Conservation (phyloP, 1,139 yeast species). For the Hyphopichia pseudoburtonii region DNA sequence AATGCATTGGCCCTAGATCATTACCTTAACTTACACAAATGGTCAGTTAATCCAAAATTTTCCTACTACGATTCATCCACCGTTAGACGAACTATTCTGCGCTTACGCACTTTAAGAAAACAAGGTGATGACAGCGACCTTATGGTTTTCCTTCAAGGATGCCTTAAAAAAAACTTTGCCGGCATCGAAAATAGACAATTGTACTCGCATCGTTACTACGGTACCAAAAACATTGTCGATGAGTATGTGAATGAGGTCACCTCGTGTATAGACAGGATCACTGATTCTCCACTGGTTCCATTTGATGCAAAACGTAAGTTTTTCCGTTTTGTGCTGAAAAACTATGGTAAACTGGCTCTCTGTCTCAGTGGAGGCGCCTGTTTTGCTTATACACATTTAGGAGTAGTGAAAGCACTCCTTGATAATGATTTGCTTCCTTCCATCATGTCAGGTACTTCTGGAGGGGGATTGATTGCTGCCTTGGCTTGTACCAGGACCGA, state of each 20-base stretch:
- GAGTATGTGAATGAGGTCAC: slow-evolving; percentile 56
- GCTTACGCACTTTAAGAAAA: slow-evolving; percentile 38
- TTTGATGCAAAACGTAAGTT: slow-evolving; percentile 48
- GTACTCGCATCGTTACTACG: slow-evolving; percentile 74
- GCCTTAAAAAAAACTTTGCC: slow-evolving; percentile 72
- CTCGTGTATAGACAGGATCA: slow-evolving; percentile 45
- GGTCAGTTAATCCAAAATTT: slow-evolving; percentile 64
- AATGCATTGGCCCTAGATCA: slow-evolving; percentile 60
- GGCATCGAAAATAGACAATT: slow-evolving; percentile 73
- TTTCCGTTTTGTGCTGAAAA: slow-evolving; percentile 58
- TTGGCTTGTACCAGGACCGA: slow-evolving; percentile 69
- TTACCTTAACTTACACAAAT: slow-evolving; percentile 56
- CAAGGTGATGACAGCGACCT: slow-evolving; percentile 44
- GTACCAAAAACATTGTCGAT: slow-evolving; percentile 64
- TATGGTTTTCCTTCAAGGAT: slow-evolving; percentile 59
- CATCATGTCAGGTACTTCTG: slow-evolving; percentile 76
- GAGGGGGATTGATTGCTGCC: slow-evolving; percentile 82
- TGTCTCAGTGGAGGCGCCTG: slow-evolving; percentile 82
- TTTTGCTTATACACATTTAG: slow-evolving; percentile 77
- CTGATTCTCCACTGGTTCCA: slow-evolving; percentile 37
- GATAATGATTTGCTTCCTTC: slow-evolving; percentile 67
- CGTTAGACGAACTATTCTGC: slow-evolving; percentile 48
- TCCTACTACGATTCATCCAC: slow-evolving; percentile 71
- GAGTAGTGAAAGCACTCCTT: slow-evolving; percentile 68
- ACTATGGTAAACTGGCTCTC: slow-evolving; percentile 71